These are phyloP conservation scores for Linnemannia schmuckeri DNA, from an alignment of 192 early-diverging fungal genomes.

Conservation along the genomic window DNA sequence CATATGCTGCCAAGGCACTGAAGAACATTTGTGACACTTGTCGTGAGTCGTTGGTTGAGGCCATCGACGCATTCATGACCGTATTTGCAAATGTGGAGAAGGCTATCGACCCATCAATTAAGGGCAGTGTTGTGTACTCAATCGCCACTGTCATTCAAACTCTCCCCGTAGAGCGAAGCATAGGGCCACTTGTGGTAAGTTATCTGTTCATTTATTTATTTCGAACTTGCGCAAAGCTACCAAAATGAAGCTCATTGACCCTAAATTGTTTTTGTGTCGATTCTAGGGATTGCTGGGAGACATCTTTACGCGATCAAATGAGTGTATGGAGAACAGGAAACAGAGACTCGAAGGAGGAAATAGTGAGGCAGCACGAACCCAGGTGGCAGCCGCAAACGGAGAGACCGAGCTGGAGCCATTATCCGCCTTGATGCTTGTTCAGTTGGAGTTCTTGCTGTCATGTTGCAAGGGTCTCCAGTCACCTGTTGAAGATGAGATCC, in stretches of 20 bases:
- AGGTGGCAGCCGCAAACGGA: background rate
- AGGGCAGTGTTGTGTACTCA: conserved; percentile 53
- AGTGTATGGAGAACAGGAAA: conserved; percentile 42
- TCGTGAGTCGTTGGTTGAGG: conserved; percentile 70
- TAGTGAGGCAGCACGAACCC: conserved; percentile 3
- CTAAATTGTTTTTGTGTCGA: background rate
- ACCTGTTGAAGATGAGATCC: conserved; percentile 61
- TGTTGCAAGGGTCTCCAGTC: conserved; percentile 68
- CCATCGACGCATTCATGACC: conserved; percentile 68
- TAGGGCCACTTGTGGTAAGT: conserved; percentile 41
- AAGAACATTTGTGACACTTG: conserved; percentile 80
- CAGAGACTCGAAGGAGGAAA: conserved; percentile 15
- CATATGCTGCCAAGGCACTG: conserved; percentile 73
- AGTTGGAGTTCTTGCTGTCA: conserved; percentile 63
- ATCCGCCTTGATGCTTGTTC: conserved; percentile 51
- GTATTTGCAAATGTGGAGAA: conserved; percentile 68
- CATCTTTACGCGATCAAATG: conserved; percentile 44
- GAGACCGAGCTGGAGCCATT: conserved; percentile 37
- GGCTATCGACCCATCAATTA: conserved; percentile 53
- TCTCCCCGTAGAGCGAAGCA: conserved; percentile 43
- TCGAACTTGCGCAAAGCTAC: background rate
- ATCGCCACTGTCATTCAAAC: conserved; percentile 54
- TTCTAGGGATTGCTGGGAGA: conserved; percentile 41
- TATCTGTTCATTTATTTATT: background rate
- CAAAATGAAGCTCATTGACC: background rate